Evolutionary conservation across 1,284 basidiomycete species (phyloP), one percentile per base, ranked within the genome.

Genomic region (Cryptococcus amylolentus): DNA sequence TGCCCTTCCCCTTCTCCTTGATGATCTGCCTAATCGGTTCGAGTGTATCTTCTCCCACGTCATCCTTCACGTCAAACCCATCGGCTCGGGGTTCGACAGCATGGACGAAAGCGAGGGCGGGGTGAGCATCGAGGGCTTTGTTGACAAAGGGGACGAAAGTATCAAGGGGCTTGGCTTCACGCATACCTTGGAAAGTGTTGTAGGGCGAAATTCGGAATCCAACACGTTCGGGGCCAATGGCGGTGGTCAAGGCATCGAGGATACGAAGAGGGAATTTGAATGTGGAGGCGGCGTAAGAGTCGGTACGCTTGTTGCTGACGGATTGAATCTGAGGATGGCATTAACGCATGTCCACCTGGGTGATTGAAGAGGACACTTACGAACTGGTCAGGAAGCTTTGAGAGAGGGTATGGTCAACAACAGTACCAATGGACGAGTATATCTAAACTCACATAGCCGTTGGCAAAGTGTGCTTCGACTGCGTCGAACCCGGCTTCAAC

Each of bases 401-500:
- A 14, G 8, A 16, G 44, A 9, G 16, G 1, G 9, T 26, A 9
- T 9, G 23, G 18, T 16, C 18, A 46, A 23, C 4, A 4, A 4
- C 8, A 9, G 23, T 9, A 9, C 14, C 23, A 18, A 9, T 6
- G 1, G 44, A 9, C 14, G 9, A 35, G 7, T 23, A 23, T 2
- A 28, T 9, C 44, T 8, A 10, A 4, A 51, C 48, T 55, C 43
- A 55, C 54, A 28, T 57, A 57, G 16, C 56, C 56, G 67, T 91
- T 88, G 8, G 76, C 78, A 28, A 65, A 63, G 56, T 79, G 79
- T 39, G 79, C 63, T 76, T 87, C 84, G 27, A 86, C 81, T 26
- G 84, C 84, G 62, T 87, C 85, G 63, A 86, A 86, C 0, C 84
- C 85, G 28, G 84, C 84, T 63, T 80, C 77, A 49, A 83, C 80